Conservation (phyloP, 768 basidiomycete species). For the Suillus discolor region DNA sequence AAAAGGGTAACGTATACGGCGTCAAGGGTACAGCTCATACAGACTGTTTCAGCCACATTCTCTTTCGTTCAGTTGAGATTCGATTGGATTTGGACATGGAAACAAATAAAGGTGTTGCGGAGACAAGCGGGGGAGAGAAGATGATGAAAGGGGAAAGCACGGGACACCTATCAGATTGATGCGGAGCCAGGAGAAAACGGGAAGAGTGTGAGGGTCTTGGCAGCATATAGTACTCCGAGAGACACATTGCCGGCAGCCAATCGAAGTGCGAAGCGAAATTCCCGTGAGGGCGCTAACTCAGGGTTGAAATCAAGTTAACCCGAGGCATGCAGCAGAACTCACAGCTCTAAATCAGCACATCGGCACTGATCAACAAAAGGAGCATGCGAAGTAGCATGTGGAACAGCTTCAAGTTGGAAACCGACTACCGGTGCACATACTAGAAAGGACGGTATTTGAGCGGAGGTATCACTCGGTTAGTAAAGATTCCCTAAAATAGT, state of each 20-base stretch:
- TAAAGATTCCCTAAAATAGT: too few species aligned
- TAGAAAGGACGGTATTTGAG: slow-evolving; percentile 24
- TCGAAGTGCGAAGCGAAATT: slow-evolving; percentile 1
- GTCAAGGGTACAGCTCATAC: slow-evolving; percentile 10
- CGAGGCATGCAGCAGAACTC: not conserved
- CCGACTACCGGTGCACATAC: too few species aligned
- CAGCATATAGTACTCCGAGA: slow-evolving; percentile 4
- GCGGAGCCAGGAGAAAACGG: slow-evolving; percentile 8
- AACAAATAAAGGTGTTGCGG: slow-evolving; percentile 18
- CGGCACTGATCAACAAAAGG: not conserved
- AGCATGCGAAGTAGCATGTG: not conserved
- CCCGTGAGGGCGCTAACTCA: slow-evolving; percentile 12
- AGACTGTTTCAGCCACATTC: slow-evolving; percentile 6
- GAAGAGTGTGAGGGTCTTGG: not conserved
- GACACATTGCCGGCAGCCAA: slow-evolving; percentile 11
- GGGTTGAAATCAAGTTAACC: slow-evolving; percentile 13
- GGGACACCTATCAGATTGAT: not conserved
- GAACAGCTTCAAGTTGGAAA: not conserved
- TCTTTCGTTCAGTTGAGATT: slow-evolving; percentile 14
- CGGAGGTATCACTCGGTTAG: slow-evolving; percentile 18
- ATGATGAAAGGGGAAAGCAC: slow-evolving; percentile 8
- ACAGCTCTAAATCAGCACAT: not conserved
- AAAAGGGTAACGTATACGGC: slow-evolving; percentile 30
- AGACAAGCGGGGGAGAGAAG: slow-evolving; percentile 23
- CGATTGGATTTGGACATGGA: slow-evolving; percentile 9